Conservation (phyloP, 208 protist species). For the Leishmania martiniquensis region DNA sequence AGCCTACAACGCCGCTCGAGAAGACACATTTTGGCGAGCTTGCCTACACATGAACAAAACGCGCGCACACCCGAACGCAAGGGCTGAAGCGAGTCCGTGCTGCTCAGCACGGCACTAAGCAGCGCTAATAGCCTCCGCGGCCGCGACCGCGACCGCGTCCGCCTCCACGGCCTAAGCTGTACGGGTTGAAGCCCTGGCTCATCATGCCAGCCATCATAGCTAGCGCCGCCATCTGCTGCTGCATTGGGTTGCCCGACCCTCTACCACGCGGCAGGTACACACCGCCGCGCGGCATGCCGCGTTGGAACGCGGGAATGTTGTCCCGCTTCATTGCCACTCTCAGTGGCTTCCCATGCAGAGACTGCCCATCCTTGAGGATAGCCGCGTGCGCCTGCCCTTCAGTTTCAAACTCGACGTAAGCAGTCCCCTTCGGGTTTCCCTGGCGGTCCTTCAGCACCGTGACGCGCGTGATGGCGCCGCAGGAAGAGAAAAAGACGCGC, state of each 20-base stretch:
- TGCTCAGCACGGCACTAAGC: neutral
- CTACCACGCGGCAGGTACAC: conserved; percentile 32
- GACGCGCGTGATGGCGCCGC: conserved; percentile 89
- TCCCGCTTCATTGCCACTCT: conserved; percentile 87
- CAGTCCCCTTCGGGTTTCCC: conserved; percentile 91
- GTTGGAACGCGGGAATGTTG: conserved; percentile 84
- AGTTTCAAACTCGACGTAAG: conserved; percentile 94
- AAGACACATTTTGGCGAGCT: neutral
- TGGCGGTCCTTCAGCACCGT: conserved; percentile 93
- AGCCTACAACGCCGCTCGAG: neutral
- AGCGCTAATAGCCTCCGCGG: conserved; percentile 31
- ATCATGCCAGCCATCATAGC: conserved; percentile 90
- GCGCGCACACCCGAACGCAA: neutral
- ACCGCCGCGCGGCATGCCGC: conserved; percentile 42
- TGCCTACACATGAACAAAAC: neutral
- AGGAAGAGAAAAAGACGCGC: conserved; percentile 90
- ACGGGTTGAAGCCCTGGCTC: conserved; percentile 75
- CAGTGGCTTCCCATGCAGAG: conserved; percentile 83
- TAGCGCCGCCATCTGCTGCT: conserved; percentile 75
- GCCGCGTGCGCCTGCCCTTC: conserved; percentile 83
- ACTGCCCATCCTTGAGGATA: conserved; percentile 85
- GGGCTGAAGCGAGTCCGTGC: neutral
- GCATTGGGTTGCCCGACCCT: conserved; percentile 35
- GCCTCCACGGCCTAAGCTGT: conserved; percentile 35
- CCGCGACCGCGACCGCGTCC: conserved; percentile 44